Base-by-base conservation (phyloP, 768 basidiomycete genomes). In the Favolaschia claudopus region DNA sequence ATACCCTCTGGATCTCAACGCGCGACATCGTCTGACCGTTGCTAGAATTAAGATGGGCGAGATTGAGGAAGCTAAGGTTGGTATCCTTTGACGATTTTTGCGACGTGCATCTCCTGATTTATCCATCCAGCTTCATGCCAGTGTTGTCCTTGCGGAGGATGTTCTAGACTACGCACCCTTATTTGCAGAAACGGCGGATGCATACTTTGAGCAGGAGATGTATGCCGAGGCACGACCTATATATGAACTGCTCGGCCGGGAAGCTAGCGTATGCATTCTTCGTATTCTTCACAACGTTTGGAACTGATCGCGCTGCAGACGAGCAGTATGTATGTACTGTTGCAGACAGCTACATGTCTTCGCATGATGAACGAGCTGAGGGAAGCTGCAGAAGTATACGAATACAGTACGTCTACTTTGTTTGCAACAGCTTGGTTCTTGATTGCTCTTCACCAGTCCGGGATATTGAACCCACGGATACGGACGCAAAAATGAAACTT, bases 401-500 rank as follows among this genome's bases (percentile, higher is more conserved):
- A 92, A 74, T 88, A 90, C 70, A 86, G 95, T 95, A 48, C 28
- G 82, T 70, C 17, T 28, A 13, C 12, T 20, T 19, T 7, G 10
- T n/a, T 29, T 15, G 3, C n/a, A 6, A 5, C 31, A 19, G n/a
- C 22, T 29, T 43, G 1, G 20, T 19, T 42, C 38, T 46, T 33
- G 33, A 17, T 9, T 25, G 12, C 37, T 56, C 9, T 31, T 46
- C n/a, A n/a, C 13, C 63, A 96, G 95, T 96, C 33, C 80, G 89
- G 22, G 76, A 82, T 5, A 85, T 85, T 1, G 91, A 95, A 67
- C 89, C 92, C 1, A 80, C 83, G 0, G 84, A 93, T 62, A 85
- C 87, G 66, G 92, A 95, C 25, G 91, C 89, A 22, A 95, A 93
- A 71, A 88, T 96, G 83, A 91, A 92, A 60, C 82, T 98, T 0